Evolutionary conservation across 768 basidiomycete species (phyloP).

Genomic region (Panaeolus cyanescens): DNA sequence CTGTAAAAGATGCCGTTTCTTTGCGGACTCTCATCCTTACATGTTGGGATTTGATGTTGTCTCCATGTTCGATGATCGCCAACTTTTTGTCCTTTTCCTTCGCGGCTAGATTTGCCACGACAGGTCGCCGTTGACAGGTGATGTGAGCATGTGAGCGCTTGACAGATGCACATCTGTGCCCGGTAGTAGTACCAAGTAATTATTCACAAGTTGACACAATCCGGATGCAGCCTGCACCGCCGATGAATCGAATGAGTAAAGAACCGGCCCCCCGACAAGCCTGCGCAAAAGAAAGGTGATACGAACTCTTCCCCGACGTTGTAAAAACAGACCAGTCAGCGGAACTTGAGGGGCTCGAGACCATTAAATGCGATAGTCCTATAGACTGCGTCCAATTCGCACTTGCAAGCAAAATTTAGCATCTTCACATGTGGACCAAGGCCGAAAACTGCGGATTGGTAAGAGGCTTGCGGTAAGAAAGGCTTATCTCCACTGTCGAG

Average conservation of each 20-base stretch:
- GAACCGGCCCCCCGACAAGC: neutral
- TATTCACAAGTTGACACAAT: neutral
- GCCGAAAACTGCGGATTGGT: constrained; percentile 1
- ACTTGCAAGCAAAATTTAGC: neutral
- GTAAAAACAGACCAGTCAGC: neutral
- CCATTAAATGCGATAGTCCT: neutral
- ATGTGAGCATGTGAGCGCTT: constrained; percentile 1
- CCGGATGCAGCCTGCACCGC: neutral
- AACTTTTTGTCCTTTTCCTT: neutral
- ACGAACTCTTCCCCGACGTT: no score
- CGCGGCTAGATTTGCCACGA: neutral
- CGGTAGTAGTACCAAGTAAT: neutral
- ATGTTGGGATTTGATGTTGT: neutral
- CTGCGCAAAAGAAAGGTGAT: no score
- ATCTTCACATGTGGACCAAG: neutral
- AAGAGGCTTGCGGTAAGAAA: neutral
- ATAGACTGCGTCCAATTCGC: neutral
- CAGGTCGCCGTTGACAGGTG: neutral
- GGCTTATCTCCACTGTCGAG: constrained; percentile 3
- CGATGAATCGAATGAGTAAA: neutral
- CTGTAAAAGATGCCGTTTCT: neutral
- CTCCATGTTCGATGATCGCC: neutral
- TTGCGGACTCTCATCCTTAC: neutral
- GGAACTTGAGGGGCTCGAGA: neutral
- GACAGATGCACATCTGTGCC: neutral